phyloP scores from a whole-genome alignment of 306 rosid species.

The Pyrus pyrifolia region DNA sequence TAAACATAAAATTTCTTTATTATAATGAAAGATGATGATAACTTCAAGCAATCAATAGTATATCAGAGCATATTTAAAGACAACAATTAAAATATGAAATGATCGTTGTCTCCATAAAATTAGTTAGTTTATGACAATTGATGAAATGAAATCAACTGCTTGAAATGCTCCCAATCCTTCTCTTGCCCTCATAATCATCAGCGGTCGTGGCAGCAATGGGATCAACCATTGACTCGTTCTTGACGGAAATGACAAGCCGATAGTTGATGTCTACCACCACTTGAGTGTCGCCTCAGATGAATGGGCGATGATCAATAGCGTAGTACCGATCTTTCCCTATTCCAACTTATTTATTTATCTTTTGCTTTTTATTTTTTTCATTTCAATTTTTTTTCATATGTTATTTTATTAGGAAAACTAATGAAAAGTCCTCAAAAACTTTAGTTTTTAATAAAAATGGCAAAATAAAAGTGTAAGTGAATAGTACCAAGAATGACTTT shows the following conservation, averaged over 20 bases:
- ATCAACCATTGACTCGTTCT: background rate
- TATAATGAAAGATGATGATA: background rate
- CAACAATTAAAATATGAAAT: background rate
- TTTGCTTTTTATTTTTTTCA: too few relatives aligned
- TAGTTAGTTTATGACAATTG: background rate
- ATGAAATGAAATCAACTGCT: constrained; percentile 39
- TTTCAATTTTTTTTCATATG: too few relatives aligned
- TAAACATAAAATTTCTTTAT: background rate
- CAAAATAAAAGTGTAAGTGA: too few relatives aligned
- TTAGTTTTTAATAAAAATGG: too few relatives aligned
- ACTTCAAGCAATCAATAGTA: background rate
- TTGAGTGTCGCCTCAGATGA: constrained; percentile 35
- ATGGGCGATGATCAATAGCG: background rate
- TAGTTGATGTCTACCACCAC: constrained; percentile 33
- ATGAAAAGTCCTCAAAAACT: too few relatives aligned
- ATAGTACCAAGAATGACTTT: too few relatives aligned
- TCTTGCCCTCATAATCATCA: constrained; percentile 28
- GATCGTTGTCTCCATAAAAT: background rate
- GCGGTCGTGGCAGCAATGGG: background rate
- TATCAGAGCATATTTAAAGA: background rate
- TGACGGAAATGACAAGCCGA: constrained; percentile 29
- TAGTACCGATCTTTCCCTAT: too few relatives aligned
- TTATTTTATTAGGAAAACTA: too few relatives aligned
- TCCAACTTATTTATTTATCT: too few relatives aligned
- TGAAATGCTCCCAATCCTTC: constrained; percentile 14